These are phyloP conservation scores for Penicillium oxalicum DNA, from an alignment of 2,329 filamentous ascomycete species.

Conservation along the genomic window DNA sequence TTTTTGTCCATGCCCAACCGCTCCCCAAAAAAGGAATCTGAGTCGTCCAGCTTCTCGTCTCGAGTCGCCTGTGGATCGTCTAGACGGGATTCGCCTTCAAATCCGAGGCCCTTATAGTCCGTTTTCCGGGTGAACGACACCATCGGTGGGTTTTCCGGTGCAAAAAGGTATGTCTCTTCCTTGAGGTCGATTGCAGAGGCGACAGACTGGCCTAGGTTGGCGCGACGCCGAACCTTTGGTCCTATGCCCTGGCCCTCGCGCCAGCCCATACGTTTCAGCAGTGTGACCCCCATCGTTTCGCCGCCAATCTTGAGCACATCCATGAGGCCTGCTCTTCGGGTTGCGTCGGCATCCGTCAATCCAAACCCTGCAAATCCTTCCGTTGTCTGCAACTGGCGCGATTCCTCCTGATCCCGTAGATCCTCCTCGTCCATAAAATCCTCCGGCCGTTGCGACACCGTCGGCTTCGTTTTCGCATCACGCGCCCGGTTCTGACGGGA, in stretches of 20 bases:
- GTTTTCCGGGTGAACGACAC: conserved; percentile 44
- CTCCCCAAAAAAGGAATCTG: conserved; percentile 34
- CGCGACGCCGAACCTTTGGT: conserved; percentile 70
- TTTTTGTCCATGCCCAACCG: conserved; percentile 30
- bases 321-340: conserved; percentile 53
- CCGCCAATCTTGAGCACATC: conserved; percentile 67
- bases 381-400: conserved; percentile 65
- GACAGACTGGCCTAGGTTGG: conserved; percentile 56
- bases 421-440: conserved; percentile 99
- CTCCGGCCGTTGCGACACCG: conserved; percentile 60
- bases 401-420: conserved; percentile 75
- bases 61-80: conserved; percentile 15
- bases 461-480: conserved; percentile 53
- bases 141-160: conserved; percentile 71
- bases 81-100: conserved; percentile 37
- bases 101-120: conserved; percentile 44
- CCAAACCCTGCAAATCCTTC: conserved; percentile 72
- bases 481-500: conserved; percentile 74
- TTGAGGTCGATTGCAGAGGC: conserved; percentile 36
- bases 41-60: conserved; percentile 21
- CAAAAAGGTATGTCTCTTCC: conserved; percentile 65
- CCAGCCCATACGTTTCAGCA: conserved; percentile 93
- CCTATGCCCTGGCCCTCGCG: conserved; percentile 88
- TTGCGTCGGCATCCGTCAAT: conserved; percentile 52
- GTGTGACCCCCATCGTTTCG: conserved; percentile 78